phyloP scores from a whole-genome alignment of 768 basidiomycete species.

The Leccinum boreale region DNA sequence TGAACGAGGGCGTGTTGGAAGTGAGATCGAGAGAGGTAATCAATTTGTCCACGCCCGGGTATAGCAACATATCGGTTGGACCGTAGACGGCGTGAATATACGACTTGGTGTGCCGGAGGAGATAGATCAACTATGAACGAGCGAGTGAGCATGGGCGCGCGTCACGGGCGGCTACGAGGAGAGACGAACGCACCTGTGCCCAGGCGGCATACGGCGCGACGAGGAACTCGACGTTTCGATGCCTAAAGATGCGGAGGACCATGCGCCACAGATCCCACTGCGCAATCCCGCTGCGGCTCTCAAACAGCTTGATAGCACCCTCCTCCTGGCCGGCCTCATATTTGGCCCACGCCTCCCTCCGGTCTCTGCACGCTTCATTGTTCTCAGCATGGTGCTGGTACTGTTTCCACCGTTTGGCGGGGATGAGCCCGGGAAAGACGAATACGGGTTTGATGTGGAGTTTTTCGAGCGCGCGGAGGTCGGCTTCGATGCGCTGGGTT shows the following conservation, averaged over 20 bases:
- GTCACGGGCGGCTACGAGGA: background rate
- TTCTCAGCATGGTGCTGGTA: conserved; percentile 51
- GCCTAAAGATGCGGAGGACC: conserved; percentile 88
- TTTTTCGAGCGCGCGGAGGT: conserved; percentile 87
- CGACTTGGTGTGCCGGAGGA: conserved; percentile 87
- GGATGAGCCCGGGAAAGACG: conserved; percentile 87
- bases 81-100: conserved; percentile 96
- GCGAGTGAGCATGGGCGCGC: conserved; percentile 3
- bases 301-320: conserved; percentile 80
- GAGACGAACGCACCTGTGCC: conserved; percentile 74
- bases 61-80: conserved; percentile 85
- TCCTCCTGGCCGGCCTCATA: conserved; percentile 94
- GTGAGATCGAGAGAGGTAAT: conserved; percentile 85
- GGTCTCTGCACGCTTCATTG: conserved; percentile 67
- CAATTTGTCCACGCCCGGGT: conserved; percentile 83
- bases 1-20: conserved; percentile 66
- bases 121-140: conserved; percentile 78
- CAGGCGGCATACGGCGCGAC: conserved; percentile 94
- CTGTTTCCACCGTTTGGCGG: conserved; percentile 67
- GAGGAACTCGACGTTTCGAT: conserved; percentile 93
- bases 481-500: conserved; percentile 82
- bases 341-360: conserved; percentile 85
- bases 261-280: conserved; percentile 96
- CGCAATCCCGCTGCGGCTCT: conserved; percentile 62
- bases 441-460: conserved; percentile 97